Base-by-base conservation (phyloP, 306 rosid genomes). In the Fragaria ananassa region DNA sequence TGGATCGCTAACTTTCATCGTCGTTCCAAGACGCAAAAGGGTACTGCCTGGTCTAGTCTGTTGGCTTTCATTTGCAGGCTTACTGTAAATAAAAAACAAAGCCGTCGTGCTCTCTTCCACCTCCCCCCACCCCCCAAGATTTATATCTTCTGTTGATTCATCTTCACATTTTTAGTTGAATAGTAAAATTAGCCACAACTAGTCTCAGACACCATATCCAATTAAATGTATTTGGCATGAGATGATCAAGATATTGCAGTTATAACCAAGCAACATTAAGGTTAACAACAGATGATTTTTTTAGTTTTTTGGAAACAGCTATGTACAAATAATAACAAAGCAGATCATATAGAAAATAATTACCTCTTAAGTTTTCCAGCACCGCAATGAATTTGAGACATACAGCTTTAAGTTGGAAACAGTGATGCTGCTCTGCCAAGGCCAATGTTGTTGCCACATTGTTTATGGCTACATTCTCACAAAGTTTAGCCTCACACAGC, bases 401-500 rank as follows among this genome's bases (percentile, higher is more conserved):
- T 8, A 76, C 87, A 23, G 84, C 83, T 83, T 88, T 86, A 80
- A 90, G 84, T 76, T 83, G 90, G 80, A 77, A 74, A 85, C 92
- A 88, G 45, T 88, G 95, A 72, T 90, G 95, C 80, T 90, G 92
- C 80, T 90, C 95, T 19, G 95, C 95, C 86, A 90, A 83, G 63
- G 95, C 95, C 70, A 90, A 73, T 34, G 95, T 88, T 58, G 95
- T 90, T 41, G 95, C 95, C 65, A 86, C 95, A 27, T 87, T 88
- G 80, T 90, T 88, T 79, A 90, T 90, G 56, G 92, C 80, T 70
- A 90, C 78, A 72, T 72, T 86, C 68, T 85, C 82, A 17, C 95
- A 86, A 34, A 90, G 92, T 81, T 85, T 83, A 68, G 85, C 83
- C 81, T 86, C 92, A 76, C 92, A 90, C 11, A 88, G 85, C 74